Evolutionary conservation across 305 asterid species (phyloP).

Genomic region (Fraxinus latifolia): DNA sequence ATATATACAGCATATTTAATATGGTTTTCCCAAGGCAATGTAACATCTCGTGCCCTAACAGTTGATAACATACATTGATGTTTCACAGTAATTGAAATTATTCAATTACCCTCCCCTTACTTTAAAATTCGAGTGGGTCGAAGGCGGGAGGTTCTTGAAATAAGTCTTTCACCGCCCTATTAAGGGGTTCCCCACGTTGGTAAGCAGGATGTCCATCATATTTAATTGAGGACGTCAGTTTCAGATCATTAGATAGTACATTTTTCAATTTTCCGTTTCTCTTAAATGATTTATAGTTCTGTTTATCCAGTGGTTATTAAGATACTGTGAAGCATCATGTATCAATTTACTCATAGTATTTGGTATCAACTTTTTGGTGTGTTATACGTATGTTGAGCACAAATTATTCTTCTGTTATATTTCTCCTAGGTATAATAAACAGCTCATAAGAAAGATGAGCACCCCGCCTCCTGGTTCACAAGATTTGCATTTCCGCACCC

Average conservation of each 20-base stretch:
- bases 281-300: neutral
- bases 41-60: neutral
- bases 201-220: neutral
- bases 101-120: neutral
- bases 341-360: neutral
- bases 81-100: neutral
- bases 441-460: constrained; percentile 39
- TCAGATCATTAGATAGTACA: neutral
- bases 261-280: neutral
- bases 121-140: neutral
- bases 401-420: constrained; percentile 2
- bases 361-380: neutral
- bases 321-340: neutral
- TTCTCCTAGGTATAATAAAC: constrained; percentile 42
- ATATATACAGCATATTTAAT: neutral
- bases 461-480: constrained; percentile 47
- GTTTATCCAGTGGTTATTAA: neutral
- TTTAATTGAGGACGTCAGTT: neutral
- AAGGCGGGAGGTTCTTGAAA: neutral
- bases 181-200: neutral
- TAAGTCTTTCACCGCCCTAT: neutral
- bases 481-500: constrained; percentile 46
- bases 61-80: neutral
- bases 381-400: neutral
- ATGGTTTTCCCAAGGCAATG: neutral